These are phyloP conservation scores for Raddia distichophylla DNA, from an alignment of 176 grass and related monocot genomes.

Conservation along the genomic window DNA sequence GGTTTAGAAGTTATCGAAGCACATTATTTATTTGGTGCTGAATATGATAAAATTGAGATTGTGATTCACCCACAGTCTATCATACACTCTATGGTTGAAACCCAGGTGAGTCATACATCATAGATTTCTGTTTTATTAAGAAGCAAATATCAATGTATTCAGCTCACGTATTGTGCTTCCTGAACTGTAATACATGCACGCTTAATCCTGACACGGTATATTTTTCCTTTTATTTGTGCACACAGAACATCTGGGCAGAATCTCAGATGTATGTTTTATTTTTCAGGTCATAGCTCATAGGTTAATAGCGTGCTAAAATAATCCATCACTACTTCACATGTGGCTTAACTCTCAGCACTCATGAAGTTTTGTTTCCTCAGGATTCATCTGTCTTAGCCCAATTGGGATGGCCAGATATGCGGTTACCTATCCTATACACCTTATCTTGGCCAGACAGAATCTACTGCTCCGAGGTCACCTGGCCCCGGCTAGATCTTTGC, in stretches of 20 bases:
- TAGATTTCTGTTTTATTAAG: not conserved
- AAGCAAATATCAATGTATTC: slow-evolving; percentile 6
- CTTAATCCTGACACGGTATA: not conserved
- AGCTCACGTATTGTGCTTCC: not conserved
- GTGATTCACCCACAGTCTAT: slow-evolving; percentile 99
- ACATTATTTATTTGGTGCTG: slow-evolving; percentile 93
- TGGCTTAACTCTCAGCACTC: slow-evolving; percentile 2
- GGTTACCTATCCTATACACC: slow-evolving; percentile 92
- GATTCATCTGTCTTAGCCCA: slow-evolving; percentile 96
- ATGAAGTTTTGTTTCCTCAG: slow-evolving; percentile 51
- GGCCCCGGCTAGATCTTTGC: slow-evolving; percentile 98
- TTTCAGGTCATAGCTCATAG: not conserved
- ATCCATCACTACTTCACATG: slow-evolving; percentile 17
- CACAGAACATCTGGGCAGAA: slow-evolving; percentile 18
- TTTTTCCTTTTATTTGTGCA: slow-evolving; percentile 9
- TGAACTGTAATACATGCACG: not conserved
- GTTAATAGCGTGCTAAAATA: not conserved
- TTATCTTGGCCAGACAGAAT: slow-evolving; percentile 98
- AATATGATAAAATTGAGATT: slow-evolving; percentile 94
- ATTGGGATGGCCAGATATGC: slow-evolving; percentile 96
- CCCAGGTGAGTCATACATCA: slow-evolving; percentile 61
- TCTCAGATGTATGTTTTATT: not conserved
- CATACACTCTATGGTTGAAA: slow-evolving; percentile 99
- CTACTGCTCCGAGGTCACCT: slow-evolving; percentile 86
- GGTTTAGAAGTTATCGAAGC: slow-evolving; percentile 99